Percentiles rank a stretch among this genome's conserved stretches.
Evolutionary conservation across 2,329 filamentous ascomycete genomes (phyloP).

Genomic region (Phialophora chinensis): DNA sequence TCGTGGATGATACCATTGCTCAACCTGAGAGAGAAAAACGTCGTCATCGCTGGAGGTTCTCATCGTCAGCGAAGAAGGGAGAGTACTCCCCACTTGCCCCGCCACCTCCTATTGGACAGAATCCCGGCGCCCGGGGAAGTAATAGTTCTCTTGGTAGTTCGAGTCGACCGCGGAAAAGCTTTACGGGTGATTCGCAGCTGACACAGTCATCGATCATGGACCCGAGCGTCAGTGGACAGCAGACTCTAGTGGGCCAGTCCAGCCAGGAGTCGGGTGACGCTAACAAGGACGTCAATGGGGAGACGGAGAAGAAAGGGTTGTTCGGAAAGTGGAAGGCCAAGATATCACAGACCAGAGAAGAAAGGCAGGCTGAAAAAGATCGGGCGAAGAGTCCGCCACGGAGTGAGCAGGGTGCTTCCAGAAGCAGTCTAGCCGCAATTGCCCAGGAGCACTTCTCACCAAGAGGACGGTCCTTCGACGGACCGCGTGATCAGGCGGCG

Average conservation of each 20-base stretch:
- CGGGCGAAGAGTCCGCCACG: slow-evolving; percentile 59
- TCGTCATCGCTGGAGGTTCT: slow-evolving; percentile 74
- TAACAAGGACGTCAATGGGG: slow-evolving; percentile 42
- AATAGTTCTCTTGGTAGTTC: slow-evolving; percentile 72
- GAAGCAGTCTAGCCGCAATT: slow-evolving; percentile 47
- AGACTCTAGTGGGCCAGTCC: slow-evolving; percentile 41
- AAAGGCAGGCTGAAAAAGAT: slow-evolving; percentile 62
- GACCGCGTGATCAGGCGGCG: slow-evolving; percentile 28
- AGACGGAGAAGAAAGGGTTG: slow-evolving; percentile 63
- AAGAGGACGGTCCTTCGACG: slow-evolving; percentile 38
- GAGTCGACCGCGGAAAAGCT: slow-evolving; percentile 53
- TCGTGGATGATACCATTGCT: slow-evolving; percentile 59
- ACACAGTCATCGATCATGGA: slow-evolving; percentile 49
- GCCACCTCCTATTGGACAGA: slow-evolving; percentile 64
- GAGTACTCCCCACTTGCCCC: slow-evolving; percentile 56
- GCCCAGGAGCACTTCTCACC: slow-evolving; percentile 39
- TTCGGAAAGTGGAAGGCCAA: slow-evolving; percentile 71
- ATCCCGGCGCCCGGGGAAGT: slow-evolving; percentile 68
- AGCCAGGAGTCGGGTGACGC: slow-evolving; percentile 50
- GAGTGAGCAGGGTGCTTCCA: slow-evolving; percentile 44
- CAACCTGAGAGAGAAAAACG: slow-evolving; percentile 67
- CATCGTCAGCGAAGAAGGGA: slow-evolving; percentile 60
- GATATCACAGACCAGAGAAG: slow-evolving; percentile 60
- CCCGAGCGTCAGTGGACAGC: slow-evolving; percentile 40
- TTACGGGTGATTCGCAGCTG: slow-evolving; percentile 51